Conservation (phyloP, 495 filamentous ascomycete species). For the Jackrogersella multiformis region DNA sequence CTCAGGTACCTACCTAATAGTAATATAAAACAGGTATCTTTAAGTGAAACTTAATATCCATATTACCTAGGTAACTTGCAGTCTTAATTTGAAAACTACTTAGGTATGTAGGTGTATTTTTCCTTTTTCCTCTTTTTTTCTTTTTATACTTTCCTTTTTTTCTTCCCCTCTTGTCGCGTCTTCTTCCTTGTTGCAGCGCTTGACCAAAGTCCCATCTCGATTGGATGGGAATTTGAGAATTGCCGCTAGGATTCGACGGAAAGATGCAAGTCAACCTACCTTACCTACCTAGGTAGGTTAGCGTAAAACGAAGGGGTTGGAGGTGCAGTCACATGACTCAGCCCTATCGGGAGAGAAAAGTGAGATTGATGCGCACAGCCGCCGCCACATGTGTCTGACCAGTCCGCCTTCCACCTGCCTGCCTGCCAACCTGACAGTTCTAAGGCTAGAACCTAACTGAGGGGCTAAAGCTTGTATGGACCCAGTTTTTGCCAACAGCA, state of each 20-base stretch:
- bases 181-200: too few relatives aligned
- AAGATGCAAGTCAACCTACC: slow-evolving; percentile 19
- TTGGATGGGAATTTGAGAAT: slow-evolving; percentile 27
- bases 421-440: neutral
- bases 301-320: slow-evolving; percentile 6
- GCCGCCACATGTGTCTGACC: slow-evolving; percentile 23
- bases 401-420: too few relatives aligned
- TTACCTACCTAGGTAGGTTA: slow-evolving; percentile 11
- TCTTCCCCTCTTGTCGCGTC: too few relatives aligned
- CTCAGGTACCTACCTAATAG: too few relatives aligned
- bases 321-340: slow-evolving; percentile 50
- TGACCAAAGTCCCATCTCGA: slow-evolving; percentile 22
- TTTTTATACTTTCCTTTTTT: too few relatives aligned
- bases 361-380: slow-evolving; percentile 27
- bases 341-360: slow-evolving; percentile 39
- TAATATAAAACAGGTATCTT: too few relatives aligned
- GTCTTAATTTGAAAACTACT: too few relatives aligned
- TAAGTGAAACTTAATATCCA: too few relatives aligned
- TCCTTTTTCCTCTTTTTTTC: too few relatives aligned
- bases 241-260: slow-evolving; percentile 3
- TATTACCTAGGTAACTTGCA: too few relatives aligned
- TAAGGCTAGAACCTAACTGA: slow-evolving; percentile 1
- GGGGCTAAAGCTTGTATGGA: slow-evolving; percentile 13
- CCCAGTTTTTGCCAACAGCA: slow-evolving; percentile 18
- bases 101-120: too few relatives aligned